These are phyloP conservation scores for Pyronema omphalodes DNA, from an alignment of 495 filamentous ascomycete species.

Conservation along the genomic window DNA sequence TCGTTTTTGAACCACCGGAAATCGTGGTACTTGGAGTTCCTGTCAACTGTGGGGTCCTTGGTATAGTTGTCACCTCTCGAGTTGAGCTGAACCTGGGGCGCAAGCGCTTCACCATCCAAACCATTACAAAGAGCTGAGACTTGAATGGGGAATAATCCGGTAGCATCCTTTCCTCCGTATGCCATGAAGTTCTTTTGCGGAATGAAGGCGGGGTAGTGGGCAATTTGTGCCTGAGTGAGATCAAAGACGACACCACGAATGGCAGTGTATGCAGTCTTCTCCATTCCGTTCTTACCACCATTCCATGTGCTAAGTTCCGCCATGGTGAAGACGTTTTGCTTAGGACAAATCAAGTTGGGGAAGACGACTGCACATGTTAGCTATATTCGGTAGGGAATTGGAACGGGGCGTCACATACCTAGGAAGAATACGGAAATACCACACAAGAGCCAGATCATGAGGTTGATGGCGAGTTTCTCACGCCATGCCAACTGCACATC, in stretches of 20 bases:
- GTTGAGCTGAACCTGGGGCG: constrained; percentile 57
- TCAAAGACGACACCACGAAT: constrained; percentile 85
- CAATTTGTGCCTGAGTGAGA: constrained; percentile 49
- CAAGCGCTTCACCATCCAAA: constrained; percentile 37
- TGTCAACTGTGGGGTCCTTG: constrained; percentile 46
- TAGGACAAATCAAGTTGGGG: constrained; percentile 76
- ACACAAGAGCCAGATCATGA: constrained; percentile 89
- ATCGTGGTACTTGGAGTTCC: constrained; percentile 71
- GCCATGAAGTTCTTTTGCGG: constrained; percentile 44
- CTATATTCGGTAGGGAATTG: background rate
- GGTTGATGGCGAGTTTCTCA: constrained; percentile 94
- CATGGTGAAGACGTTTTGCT: constrained; percentile 67
- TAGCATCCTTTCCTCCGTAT: constrained; percentile 76
- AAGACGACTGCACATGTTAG: constrained; percentile 45
- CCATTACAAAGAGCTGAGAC: constrained; percentile 84
- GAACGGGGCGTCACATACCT: constrained; percentile 12
- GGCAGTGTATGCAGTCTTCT: constrained; percentile 43
- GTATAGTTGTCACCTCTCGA: constrained; percentile 59
- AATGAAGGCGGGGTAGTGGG: constrained; percentile 67
- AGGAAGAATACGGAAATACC: constrained; percentile 60
- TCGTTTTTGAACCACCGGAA: constrained; percentile 74
- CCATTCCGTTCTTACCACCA: constrained; percentile 30
- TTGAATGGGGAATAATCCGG: constrained; percentile 79
- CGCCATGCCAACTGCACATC: constrained; percentile 91
- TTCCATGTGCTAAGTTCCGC: constrained; percentile 54